phyloP scores from a whole-genome alignment of 1,139 yeast genomes.

The Sugiyamaella grinbergsii region DNA sequence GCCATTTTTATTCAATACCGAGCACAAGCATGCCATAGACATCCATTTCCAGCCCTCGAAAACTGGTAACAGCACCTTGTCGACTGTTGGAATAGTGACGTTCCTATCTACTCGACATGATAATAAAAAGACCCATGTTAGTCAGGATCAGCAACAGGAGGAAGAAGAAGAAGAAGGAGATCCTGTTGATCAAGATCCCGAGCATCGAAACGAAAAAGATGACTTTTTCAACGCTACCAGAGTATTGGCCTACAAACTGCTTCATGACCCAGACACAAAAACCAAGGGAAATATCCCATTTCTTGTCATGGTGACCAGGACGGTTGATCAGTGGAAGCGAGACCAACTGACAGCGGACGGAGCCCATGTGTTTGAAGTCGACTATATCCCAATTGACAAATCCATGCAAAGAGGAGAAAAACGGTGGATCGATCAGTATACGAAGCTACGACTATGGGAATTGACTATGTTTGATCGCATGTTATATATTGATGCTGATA shows the following conservation, averaged over 20 bases:
- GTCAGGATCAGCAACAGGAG: neutral
- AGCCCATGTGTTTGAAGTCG: constrained; percentile 23
- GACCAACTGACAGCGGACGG: constrained; percentile 24
- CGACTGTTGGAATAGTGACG: constrained; percentile 9
- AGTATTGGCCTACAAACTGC: constrained; percentile 25
- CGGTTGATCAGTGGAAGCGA: constrained; percentile 21
- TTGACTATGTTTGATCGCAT: constrained; percentile 23
- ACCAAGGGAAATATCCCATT: constrained; percentile 20
- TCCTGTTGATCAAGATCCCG: neutral
- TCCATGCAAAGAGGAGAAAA: constrained; percentile 20
- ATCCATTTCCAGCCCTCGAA: neutral
- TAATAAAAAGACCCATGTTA: neutral
- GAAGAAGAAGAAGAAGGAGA: neutral
- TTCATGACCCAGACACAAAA: constrained; percentile 22
- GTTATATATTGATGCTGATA: constrained; percentile 26
- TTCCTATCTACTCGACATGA: constrained; percentile 12
- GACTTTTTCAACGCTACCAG: constrained; percentile 25
- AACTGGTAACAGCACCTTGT: neutral
- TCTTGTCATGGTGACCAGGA: constrained; percentile 23
- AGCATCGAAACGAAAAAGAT: constrained; percentile 16
- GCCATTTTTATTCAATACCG: constrained; percentile 4
- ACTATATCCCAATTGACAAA: constrained; percentile 18
- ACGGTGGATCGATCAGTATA: constrained; percentile 25
- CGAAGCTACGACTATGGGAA: constrained; percentile 24
- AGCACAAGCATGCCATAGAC: neutral